Base-by-base conservation (phyloP, 805 yeast genomes). In the Monosporozyma solicola region DNA sequence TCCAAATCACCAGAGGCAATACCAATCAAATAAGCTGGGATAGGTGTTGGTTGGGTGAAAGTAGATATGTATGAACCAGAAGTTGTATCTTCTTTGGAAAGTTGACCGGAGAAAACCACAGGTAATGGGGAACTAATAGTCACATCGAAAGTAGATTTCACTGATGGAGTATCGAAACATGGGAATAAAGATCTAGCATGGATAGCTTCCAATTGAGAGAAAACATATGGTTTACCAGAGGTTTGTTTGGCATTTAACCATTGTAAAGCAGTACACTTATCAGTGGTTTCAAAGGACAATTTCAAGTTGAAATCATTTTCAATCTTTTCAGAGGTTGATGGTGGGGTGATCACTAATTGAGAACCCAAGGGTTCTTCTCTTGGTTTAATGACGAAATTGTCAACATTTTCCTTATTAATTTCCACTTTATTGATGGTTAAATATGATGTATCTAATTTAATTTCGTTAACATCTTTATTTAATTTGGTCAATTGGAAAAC, bases 141-240 rank as follows among this genome's bases (percentile, higher is more conserved):
- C 57, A 84, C 82, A 16, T 71, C 66, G 62, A 76, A 86, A 0
- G 83, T 74, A 1, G 90, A 77, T 66, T 90, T 90, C 32, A 89
- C 77, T 0, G 92, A 77, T 1, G 97, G 96, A 0, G 97, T 89
- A 68, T 90, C 97, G 65, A 90, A 90, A 61, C 89, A 86, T 8
- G 97, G 97, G 72, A 86, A 84, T 63, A 89, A 75, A 15, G 92
- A 80, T 62, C 97, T 78, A 6, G 96, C 94, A 64, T 90, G 96
- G 57, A 87, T 89, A 39, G 96, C 90, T 72, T 90, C 95, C 65
- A 95, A 80, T 70, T 90, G 97, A 10, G 96, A 87, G 67, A 89
- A 90, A 54, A 90, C 74, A 27, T 75, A 74, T 44, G 77, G 78
- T 55, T 82, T 79, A 16, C 91, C 95, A 48, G 82, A 82, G 8